Conservation (phyloP, 2,329 filamentous ascomycete species). For the Aspergillus quadricinctus region DNA sequence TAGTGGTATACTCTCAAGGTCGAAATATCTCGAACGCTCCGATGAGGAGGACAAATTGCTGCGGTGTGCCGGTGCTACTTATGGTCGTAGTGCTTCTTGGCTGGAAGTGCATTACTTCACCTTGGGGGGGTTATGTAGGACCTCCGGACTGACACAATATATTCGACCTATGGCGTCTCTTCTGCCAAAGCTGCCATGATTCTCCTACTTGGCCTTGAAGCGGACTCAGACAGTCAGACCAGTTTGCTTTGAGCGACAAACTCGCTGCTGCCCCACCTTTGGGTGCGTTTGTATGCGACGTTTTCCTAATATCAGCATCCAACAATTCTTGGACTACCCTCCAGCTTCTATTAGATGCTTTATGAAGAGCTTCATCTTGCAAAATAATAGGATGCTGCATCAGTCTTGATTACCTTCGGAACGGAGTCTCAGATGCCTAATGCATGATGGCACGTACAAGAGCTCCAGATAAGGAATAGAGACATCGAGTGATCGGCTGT, state of each 20-base stretch:
- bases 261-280: too few species aligned
- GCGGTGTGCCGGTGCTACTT: neutral
- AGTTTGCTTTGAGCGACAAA: neutral
- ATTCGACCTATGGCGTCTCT: neutral
- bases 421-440: neutral
- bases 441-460: neutral
- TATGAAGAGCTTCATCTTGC: neutral
- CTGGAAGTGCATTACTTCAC: neutral
- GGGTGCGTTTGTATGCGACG: neutral
- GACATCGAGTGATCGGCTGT: neutral
- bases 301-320: neutral
- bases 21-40: too few species aligned
- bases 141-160: neutral
- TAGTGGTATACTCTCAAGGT: neutral
- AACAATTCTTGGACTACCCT: neutral
- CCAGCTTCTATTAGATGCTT: neutral
- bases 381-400: neutral
- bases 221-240: too few species aligned
- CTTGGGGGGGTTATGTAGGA: neutral
- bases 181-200: neutral
- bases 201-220: neutral
- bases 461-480: neutral
- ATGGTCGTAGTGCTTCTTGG: neutral
- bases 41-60: too few species aligned
- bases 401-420: neutral